A percentile compares a stretch with the other conserved stretches of the same genome.
Conservation (phyloP, 208 protist genomes). For the Leishmania lainsoni region DNA sequence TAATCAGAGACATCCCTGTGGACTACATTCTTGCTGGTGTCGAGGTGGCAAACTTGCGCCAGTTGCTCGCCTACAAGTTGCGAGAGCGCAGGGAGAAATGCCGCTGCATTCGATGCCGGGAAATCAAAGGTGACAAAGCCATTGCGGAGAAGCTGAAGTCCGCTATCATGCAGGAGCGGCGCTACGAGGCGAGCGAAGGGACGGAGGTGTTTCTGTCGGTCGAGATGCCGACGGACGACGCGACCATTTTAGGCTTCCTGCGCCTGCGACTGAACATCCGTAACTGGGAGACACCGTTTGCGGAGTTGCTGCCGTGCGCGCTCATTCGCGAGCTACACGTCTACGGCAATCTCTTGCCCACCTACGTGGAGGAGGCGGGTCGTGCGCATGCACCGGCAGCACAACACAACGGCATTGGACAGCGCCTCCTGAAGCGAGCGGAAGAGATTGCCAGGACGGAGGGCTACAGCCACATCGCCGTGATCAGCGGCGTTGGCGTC, state of each 20-base stretch:
- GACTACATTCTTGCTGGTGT: slow-evolving; percentile 97
- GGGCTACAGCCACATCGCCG: slow-evolving; percentile 92
- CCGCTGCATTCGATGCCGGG: slow-evolving; percentile 95
- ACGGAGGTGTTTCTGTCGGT: slow-evolving; percentile 83
- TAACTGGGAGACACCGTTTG: slow-evolving; percentile 93
- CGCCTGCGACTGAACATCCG: slow-evolving; percentile 71
- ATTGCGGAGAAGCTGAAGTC: slow-evolving; percentile 46
- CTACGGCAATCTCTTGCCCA: slow-evolving; percentile 84
- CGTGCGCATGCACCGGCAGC: slow-evolving; percentile 58
- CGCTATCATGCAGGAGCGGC: slow-evolving; percentile 58
- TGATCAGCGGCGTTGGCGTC: slow-evolving; percentile 98
- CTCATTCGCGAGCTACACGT: slow-evolving; percentile 99
- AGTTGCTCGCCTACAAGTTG: slow-evolving; percentile 94
- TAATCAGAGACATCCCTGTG: slow-evolving; percentile 98
- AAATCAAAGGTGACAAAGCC: slow-evolving; percentile 80
- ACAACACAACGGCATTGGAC: slow-evolving; percentile 97
- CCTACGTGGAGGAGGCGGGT: slow-evolving; percentile 26
- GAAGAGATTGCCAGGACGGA: slow-evolving; percentile 94
- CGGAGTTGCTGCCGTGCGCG: slow-evolving; percentile 89
- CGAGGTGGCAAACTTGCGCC: slow-evolving; percentile 97
- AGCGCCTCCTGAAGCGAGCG: slow-evolving; percentile 96
- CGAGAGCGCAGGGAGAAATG: slow-evolving; percentile 87
- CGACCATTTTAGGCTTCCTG: slow-evolving; percentile 82
- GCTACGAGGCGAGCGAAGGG: slow-evolving; percentile 69
- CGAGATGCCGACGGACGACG: slow-evolving; percentile 61